Conservation (phyloP, 2,329 filamentous ascomycete genomes). For the Pyricularia sp. region DNA sequence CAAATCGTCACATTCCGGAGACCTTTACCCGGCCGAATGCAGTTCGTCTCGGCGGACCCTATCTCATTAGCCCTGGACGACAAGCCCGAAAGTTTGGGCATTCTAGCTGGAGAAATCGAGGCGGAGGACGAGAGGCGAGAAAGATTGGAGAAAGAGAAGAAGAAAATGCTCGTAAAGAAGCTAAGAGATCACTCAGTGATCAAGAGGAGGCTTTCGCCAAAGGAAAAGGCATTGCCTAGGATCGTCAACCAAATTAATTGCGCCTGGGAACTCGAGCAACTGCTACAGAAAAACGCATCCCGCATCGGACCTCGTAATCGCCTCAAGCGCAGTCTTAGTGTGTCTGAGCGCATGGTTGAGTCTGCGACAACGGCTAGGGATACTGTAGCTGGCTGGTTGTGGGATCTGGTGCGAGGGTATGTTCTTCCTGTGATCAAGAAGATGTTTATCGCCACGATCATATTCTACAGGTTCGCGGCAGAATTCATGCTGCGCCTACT, state of each 20-base stretch:
- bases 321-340: conserved; percentile 76
- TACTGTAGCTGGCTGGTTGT: conserved; percentile 57
- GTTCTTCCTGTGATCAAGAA: conserved; percentile 67
- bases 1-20: conserved; percentile 87
- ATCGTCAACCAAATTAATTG: conserved; percentile 96
- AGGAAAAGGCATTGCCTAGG: conserved; percentile 70
- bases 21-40: conserved; percentile 80
- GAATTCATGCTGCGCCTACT: conserved; percentile 71
- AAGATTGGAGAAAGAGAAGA: conserved; percentile 45
- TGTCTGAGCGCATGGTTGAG: conserved; percentile 89
- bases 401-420: conserved; percentile 64
- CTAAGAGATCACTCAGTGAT: conserved; percentile 80
- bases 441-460: conserved; percentile 66
- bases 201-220: conserved; percentile 64
- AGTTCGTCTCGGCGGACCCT: conserved; percentile 86
- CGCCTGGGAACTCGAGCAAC: conserved; percentile 76
- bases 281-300: conserved; percentile 85
- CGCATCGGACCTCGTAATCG: conserved; percentile 55
- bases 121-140: conserved; percentile 63
- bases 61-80: conserved; percentile 81
- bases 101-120: conserved; percentile 45
- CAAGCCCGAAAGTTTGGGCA: conserved; percentile 34
- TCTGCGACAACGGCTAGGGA: conserved; percentile 83
- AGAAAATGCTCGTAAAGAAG: conserved; percentile 68
- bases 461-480: conserved; percentile 70